Percentiles rank a stretch among this genome's conserved stretches.
These are phyloP conservation scores for Lentithecium fluviatile DNA, from an alignment of 495 filamentous ascomycete species.

Conservation along the genomic window DNA sequence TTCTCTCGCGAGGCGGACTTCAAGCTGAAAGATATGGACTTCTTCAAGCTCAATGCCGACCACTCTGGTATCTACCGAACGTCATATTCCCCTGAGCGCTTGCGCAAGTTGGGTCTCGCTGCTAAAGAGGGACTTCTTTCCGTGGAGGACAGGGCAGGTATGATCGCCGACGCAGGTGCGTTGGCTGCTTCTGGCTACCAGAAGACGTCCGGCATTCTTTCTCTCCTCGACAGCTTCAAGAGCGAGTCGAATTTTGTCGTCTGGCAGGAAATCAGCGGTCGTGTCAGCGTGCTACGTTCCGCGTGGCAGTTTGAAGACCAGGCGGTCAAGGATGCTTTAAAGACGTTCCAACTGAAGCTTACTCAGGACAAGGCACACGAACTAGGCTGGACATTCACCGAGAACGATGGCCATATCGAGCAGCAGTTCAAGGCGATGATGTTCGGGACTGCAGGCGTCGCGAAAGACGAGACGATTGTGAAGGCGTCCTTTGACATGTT, in stretches of 20 bases:
- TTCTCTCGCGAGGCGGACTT: conserved; percentile 72
- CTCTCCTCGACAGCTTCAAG: conserved; percentile 79
- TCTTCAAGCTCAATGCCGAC: conserved; percentile 78
- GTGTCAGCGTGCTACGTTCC: conserved; percentile 69
- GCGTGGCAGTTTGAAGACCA: conserved; percentile 89
- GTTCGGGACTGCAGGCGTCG: conserved; percentile 64
- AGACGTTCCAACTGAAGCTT: conserved; percentile 75
- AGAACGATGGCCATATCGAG: conserved; percentile 79
- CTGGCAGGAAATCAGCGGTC: conserved; percentile 84
- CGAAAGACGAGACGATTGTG: conserved; percentile 62
- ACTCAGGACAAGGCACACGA: conserved; percentile 75
- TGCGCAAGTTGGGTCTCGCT: conserved; percentile 73
- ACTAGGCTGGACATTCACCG: conserved; percentile 83
- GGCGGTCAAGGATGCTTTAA: conserved; percentile 69
- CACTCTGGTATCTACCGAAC: conserved; percentile 74
- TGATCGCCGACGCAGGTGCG: conserved; percentile 93
- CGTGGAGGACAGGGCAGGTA: conserved; percentile 91
- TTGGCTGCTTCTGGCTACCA: conserved; percentile 88
- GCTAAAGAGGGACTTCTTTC: conserved; percentile 81
- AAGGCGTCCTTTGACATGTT: conserved; percentile 71
- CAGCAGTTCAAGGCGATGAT: conserved; percentile 80
- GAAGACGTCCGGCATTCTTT: conserved; percentile 84
- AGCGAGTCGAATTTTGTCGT: conserved; percentile 86
- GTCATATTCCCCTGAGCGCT: conserved; percentile 64
- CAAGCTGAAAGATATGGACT: conserved; percentile 61